Percentiles rank a stretch among this genome's conserved stretches.
Evolutionary conservation across 768 basidiomycete species (phyloP).

Genomic region (Suillus ampliporus): DNA sequence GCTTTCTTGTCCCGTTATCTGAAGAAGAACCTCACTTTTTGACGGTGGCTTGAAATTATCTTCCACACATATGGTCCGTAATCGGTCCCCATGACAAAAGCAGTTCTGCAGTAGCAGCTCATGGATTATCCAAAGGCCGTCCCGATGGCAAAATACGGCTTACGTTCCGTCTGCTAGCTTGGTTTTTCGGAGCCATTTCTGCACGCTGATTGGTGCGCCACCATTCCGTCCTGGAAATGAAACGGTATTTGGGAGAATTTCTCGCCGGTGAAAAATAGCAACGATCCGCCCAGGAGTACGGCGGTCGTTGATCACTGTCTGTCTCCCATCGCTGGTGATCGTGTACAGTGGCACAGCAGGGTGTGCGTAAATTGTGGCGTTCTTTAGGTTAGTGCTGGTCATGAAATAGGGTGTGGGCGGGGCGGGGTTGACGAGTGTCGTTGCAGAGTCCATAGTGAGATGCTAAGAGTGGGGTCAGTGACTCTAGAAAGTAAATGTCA

Average conservation of each 20-base stretch:
- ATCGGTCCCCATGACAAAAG: conserved; percentile 27
- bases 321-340: conserved; percentile 25
- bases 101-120: conserved; percentile 14
- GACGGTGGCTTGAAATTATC: conserved; percentile 25
- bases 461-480: not conserved
- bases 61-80: conserved; percentile 35
- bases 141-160: conserved; percentile 12
- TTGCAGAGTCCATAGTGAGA: conserved; percentile 32
- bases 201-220: conserved; percentile 20
- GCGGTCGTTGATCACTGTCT: conserved; percentile 23
- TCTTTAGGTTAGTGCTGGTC: conserved; percentile 23
- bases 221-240: conserved; percentile 29
- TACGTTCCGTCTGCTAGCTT: conserved; percentile 31
- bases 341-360: conserved; percentile 31
- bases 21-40: conserved; percentile 21
- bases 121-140: not conserved
- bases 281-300: conserved; percentile 18
- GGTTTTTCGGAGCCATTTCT: conserved; percentile 34
- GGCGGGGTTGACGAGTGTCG: conserved; percentile 30
- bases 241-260: conserved; percentile 32
- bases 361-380: conserved; percentile 24
- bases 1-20: not conserved
- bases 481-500: not conserved
- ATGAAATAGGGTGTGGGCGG: conserved; percentile 36
- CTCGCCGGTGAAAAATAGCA: conserved; percentile 33